Conservation (phyloP, 352 stramenopile species). For the Phytophthora nicotianae region DNA sequence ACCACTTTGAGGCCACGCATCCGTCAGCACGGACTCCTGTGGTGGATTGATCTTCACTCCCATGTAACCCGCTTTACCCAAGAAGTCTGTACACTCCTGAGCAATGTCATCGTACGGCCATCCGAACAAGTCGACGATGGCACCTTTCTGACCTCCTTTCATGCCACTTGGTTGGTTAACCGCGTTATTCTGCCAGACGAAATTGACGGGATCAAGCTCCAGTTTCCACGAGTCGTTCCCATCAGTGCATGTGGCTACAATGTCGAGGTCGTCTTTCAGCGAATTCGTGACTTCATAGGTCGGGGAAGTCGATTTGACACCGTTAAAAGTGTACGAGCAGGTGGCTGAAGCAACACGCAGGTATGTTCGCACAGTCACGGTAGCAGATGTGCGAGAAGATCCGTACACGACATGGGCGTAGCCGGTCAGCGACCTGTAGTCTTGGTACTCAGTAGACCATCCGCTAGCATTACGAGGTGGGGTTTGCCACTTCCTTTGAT, state of each 20-base stretch:
- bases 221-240: constrained; percentile 30
- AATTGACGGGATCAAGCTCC: constrained; percentile 64
- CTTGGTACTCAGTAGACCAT: constrained; percentile 44
- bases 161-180: constrained; percentile 42
- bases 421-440: constrained; percentile 49
- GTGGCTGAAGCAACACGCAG: constrained; percentile 28
- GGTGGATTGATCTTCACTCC: constrained; percentile 74
- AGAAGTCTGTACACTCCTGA: constrained; percentile 59
- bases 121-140: constrained; percentile 73
- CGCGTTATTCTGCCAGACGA: constrained; percentile 55
- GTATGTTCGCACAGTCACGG: constrained; percentile 43
- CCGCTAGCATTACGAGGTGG: constrained; percentile 41
- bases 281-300: constrained; percentile 28
- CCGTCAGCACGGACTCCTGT: constrained; percentile 59
- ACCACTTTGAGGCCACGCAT: constrained; percentile 40
- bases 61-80: constrained; percentile 71
- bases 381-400: constrained; percentile 36
- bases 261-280: constrained; percentile 38
- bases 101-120: constrained; percentile 73
- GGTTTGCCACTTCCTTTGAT: constrained; percentile 54
- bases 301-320: constrained; percentile 21
- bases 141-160: constrained; percentile 56
- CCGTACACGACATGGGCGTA: constrained; percentile 55
- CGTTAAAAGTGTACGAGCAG: constrained; percentile 54
- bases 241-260: constrained; percentile 37